Evolutionary conservation across 768 basidiomycete species (phyloP).

Genomic region (Phaeotremella fagi): DNA sequence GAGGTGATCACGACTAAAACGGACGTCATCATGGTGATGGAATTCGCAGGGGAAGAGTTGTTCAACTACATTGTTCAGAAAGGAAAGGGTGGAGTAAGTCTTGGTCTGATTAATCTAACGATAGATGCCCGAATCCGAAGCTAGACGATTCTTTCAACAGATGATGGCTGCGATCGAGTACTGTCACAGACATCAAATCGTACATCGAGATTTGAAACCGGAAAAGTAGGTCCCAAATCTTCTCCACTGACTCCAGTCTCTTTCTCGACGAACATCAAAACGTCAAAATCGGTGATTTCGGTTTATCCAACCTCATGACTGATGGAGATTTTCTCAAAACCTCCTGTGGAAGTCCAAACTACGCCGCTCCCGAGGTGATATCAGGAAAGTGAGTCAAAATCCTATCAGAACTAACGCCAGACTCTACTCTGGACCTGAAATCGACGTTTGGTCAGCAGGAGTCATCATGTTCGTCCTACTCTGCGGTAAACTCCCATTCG

Average conservation of each 20-base stretch:
- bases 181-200: constrained; percentile 92
- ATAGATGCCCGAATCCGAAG: constrained; percentile 78
- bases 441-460: constrained; percentile 97
- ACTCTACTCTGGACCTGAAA: constrained; percentile 93
- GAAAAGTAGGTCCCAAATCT: constrained; percentile 61
- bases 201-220: constrained; percentile 95
- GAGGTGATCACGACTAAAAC: constrained; percentile 80
- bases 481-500: constrained; percentile 90
- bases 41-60: constrained; percentile 90
- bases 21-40: constrained; percentile 97
- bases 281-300: constrained; percentile 98
- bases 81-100: constrained; percentile 53
- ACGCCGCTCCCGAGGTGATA: constrained; percentile 97
- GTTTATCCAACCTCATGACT: constrained; percentile 88
- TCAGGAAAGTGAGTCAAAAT: constrained; percentile 61
- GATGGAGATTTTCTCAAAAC: constrained; percentile 97
- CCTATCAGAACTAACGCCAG: constrained; percentile 19
- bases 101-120: neutral
- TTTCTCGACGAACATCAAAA: constrained; percentile 51
- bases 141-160: constrained; percentile 94
- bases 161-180: constrained; percentile 97
- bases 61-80: constrained; percentile 98
- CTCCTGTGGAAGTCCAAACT: constrained; percentile 96
- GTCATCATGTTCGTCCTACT: constrained; percentile 99
- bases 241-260: constrained; percentile 50